Conservation (phyloP, 2,329 filamentous ascomycete species). For the Aspergillus ochraceoroseus region DNA sequence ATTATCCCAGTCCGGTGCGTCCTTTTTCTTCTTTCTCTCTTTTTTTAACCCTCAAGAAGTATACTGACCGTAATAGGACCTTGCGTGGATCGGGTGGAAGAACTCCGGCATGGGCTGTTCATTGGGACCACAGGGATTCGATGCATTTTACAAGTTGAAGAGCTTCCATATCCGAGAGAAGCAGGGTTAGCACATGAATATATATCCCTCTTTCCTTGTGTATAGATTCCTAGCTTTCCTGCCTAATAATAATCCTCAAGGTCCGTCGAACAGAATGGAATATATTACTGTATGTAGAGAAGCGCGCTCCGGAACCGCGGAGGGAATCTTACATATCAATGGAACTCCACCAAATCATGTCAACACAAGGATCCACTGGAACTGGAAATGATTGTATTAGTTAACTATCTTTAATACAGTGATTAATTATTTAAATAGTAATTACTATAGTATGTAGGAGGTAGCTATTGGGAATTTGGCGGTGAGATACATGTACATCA, state of each 20-base stretch:
- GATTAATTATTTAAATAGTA: too few species aligned
- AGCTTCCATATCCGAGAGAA: conserved; percentile 70
- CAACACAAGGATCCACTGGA: too few species aligned
- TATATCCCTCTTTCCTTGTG: not conserved
- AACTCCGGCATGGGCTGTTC: conserved; percentile 85
- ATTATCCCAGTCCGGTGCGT: conserved; percentile 81
- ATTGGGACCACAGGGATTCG: conserved; percentile 78
- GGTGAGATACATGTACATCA: too few species aligned
- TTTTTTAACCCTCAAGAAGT: not conserved
- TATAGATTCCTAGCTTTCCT: too few species aligned
- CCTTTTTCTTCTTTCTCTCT: not conserved
- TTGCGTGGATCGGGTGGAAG: conserved; percentile 93
- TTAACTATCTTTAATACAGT: too few species aligned
- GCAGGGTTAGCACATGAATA: conserved; percentile 8
- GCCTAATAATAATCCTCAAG: too few species aligned
- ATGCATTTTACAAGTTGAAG: conserved; percentile 90
- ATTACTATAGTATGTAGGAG: too few species aligned
- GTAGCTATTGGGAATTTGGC: too few species aligned
- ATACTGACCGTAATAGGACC: conserved; percentile 53
- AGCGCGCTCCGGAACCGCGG: conserved; percentile 9
- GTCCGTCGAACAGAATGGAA: too few species aligned
- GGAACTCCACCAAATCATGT: not conserved
- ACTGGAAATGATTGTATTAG: too few species aligned
- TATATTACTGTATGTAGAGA: too few species aligned
- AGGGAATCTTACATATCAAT: not conserved